Percentiles rank a stretch among this genome's conserved stretches.
These are phyloP conservation scores for Cutaneotrichosporon cutaneum DNA, from an alignment of 1,284 basidiomycete species.

Conservation along the genomic window DNA sequence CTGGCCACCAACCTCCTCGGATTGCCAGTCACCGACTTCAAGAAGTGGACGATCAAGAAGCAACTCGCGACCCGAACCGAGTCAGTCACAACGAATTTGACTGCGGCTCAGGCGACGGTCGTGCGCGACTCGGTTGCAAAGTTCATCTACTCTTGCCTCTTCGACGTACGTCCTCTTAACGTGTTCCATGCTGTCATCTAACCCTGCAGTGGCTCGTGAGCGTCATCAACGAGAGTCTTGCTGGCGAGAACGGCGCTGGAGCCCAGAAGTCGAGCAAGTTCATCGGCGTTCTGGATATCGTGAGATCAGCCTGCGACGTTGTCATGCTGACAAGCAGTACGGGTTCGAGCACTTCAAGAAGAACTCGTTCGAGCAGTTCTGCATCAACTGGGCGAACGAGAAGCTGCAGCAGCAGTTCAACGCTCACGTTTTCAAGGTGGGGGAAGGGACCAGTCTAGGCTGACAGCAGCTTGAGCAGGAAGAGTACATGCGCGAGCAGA, in stretches of 20 bases:
- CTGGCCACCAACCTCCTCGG: constrained; percentile 87
- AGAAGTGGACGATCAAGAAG: constrained; percentile 98
- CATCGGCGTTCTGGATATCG: constrained; percentile 91
- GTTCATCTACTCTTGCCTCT: constrained; percentile 97
- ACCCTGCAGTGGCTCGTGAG: constrained; percentile 81
- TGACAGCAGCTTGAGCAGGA: constrained; percentile 80
- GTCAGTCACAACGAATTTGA: constrained; percentile 88
- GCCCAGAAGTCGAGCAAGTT: constrained; percentile 89
- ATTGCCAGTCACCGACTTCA: constrained; percentile 88
- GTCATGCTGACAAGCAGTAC: constrained; percentile 55
- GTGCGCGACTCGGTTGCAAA: constrained; percentile 97
- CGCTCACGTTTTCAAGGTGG: constrained; percentile 89
- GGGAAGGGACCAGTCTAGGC: not conserved
- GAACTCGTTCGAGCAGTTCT: constrained; percentile 99
- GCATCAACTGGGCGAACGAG: constrained; percentile 99
- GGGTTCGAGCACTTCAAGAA: constrained; percentile 97
- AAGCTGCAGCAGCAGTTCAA: constrained; percentile 98
- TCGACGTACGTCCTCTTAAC: constrained; percentile 57
- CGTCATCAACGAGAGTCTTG: constrained; percentile 92
- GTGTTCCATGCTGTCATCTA: not conserved
- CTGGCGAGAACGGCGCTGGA: constrained; percentile 72
- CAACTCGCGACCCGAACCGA: constrained; percentile 92
- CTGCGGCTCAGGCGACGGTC: constrained; percentile 85
- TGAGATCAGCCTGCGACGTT: constrained; percentile 32
- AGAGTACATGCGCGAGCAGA: constrained; percentile 73